A percentile compares a stretch with the other conserved stretches of the same genome.
phyloP scores from a whole-genome alignment of 768 basidiomycete genomes.

The Trametes cubensis region DNA sequence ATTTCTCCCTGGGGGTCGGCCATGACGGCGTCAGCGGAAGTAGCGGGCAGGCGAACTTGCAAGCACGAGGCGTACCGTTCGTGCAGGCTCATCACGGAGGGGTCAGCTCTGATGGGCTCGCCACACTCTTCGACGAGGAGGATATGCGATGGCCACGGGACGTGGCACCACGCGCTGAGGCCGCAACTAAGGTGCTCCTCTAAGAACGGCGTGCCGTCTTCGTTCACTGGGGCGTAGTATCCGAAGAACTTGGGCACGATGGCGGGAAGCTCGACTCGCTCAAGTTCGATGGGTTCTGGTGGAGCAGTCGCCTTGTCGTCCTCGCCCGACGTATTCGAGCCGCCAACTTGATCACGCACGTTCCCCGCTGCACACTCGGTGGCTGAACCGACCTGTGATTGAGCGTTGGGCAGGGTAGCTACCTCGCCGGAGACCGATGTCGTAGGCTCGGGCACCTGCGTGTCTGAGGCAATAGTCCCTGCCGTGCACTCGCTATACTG shows the following conservation, averaged over 20 bases:
- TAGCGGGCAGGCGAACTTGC: background rate
- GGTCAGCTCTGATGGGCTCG: conserved; percentile 28
- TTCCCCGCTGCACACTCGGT: no score
- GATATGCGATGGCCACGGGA: conserved; percentile 37
- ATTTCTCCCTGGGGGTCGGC: conserved; percentile 16
- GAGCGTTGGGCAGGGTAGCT: no score
- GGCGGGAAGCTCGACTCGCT: background rate
- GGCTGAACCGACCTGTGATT: no score
- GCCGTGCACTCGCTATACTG: no score
- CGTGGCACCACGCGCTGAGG: background rate
- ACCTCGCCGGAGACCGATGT: no score
- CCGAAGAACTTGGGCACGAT: conserved; percentile 65
- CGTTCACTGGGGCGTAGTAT: conserved; percentile 44
- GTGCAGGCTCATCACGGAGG: conserved; percentile 19
- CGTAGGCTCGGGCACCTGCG: no score
- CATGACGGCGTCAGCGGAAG: background rate
- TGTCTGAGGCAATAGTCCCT: no score
- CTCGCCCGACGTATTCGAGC: no score
- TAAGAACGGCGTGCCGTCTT: background rate
- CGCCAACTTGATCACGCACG: no score
- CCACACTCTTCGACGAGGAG: conserved; percentile 53
- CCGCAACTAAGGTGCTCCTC: background rate
- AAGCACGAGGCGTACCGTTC: conserved; percentile 14
- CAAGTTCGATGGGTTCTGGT: conserved; percentile 27
- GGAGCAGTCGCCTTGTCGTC: no score